Conservation (phyloP, 2,329 filamentous ascomycete genomes). For the Talaromyces sp. region DNA sequence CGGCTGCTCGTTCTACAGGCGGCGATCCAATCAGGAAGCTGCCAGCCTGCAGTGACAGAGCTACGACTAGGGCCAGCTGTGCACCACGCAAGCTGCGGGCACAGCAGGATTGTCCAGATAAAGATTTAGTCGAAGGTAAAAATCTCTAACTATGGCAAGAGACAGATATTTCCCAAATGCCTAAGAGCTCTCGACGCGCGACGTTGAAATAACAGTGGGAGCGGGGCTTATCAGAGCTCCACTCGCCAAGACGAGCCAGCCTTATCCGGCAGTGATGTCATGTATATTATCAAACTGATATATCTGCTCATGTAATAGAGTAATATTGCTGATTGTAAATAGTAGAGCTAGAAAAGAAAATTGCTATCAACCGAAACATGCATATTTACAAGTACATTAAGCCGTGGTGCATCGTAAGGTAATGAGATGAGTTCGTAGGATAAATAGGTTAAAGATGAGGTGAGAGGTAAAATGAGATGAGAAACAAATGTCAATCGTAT, state of each 20-base stretch:
- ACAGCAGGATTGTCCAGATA: neutral
- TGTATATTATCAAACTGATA: neutral
- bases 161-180: neutral
- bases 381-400: neutral
- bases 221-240: neutral
- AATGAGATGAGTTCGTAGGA: neutral
- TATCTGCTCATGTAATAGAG: neutral
- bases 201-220: neutral
- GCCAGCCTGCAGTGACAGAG: neutral
- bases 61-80: neutral
- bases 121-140: neutral
- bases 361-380: neutral
- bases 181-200: neutral
- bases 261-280: neutral
- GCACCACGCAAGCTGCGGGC: neutral
- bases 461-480: neutral
- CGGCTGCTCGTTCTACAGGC: no score
- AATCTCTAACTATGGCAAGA: neutral
- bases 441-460: neutral
- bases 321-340: neutral
- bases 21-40: neutral
- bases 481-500: conserved; percentile 1
- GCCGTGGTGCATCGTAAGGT: neutral
- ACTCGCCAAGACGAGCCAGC: neutral
- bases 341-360: neutral